phyloP scores from a whole-genome alignment of 768 basidiomycete species.

The Suillus paluster region DNA sequence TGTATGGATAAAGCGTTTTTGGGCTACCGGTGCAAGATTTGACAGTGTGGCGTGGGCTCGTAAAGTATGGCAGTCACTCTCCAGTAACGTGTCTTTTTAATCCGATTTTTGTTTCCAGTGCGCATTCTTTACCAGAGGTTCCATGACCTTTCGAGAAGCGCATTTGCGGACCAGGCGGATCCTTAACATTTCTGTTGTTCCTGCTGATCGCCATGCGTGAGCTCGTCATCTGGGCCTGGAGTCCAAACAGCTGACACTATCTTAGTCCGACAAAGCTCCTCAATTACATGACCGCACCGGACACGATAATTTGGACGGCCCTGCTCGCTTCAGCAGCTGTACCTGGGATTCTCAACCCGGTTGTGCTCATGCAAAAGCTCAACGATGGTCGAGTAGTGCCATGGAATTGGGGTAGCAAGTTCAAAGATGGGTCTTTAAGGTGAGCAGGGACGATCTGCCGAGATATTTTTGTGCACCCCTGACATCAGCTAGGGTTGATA shows the following conservation, averaged over 20 bases:
- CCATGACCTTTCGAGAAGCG: constrained; percentile 94
- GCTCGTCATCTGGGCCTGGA: constrained; percentile 25
- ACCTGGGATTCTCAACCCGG: constrained; percentile 93
- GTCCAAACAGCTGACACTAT: constrained; percentile 14
- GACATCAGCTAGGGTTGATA: constrained; percentile 74
- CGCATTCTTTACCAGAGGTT: constrained; percentile 89
- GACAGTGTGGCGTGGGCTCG: constrained; percentile 88
- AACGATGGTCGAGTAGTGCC: constrained; percentile 80
- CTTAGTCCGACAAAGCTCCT: constrained; percentile 90
- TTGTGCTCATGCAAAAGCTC: constrained; percentile 92
- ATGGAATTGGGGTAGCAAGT: constrained; percentile 94
- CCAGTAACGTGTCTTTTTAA: not conserved
- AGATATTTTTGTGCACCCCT: constrained; percentile 7
- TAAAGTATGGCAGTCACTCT: constrained; percentile 59
- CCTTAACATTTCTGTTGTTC: constrained; percentile 92
- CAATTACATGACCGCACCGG: constrained; percentile 96
- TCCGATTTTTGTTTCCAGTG: constrained; percentile 51
- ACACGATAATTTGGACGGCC: constrained; percentile 84
- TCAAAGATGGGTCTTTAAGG: constrained; percentile 92
- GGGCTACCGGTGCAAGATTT: constrained; percentile 93
- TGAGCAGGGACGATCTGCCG: constrained; percentile 29
- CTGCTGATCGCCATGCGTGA: constrained; percentile 86
- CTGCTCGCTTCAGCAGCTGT: constrained; percentile 91
- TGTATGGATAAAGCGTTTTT: constrained; percentile 73
- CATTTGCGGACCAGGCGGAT: constrained; percentile 92